Evolutionary conservation across 805 yeast species (phyloP), one percentile per base, ranked within the genome.

Genomic region (Jamesozyma spencerorum): DNA sequence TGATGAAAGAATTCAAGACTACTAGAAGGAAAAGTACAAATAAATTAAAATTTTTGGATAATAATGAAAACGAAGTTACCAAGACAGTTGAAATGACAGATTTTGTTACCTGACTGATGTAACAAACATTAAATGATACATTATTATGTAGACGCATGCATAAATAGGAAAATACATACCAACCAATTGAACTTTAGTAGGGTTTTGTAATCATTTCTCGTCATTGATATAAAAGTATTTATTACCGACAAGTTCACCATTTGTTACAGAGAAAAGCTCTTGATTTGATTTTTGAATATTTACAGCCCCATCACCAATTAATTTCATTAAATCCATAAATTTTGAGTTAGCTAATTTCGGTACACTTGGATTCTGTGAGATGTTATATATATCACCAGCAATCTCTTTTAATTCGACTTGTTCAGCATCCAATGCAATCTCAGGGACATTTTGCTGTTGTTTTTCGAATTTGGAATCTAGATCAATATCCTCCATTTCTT

Each of bases 301-400:
- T 18, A 57, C 55, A 12, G 45, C 48, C 10, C 60, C 62, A 26
- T 48, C 51, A 20, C 31, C 37, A 11, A 42, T 38, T 49, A 49
- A 8, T 47, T 48, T 49, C 56, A 58, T 54, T 20, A 57, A 38
- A 4, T 50, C 47, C 47, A 57, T 41, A 36, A 57, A 57, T 40
- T 56, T 55, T 10, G 61, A 56, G 15, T 49, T 41, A 18, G 42
- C 40, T 8, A 55, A 40, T 29, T 54, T 54, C 5, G 32, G 13
- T 11, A 29, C 7, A 26, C 18, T 12, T 18, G 7, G 5, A 7
- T 6, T 34, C 14, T 28, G 22, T 3, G 43, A 26, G 13, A 45
- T 22, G 4, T 37, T 41, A 14, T 31, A 34, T 15, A 46, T 41
- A 8, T 30, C 34, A 17, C 26, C 26, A n/a, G 49, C 49, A 3